A percentile compares a stretch with the other conserved stretches of the same genome.
These are phyloP conservation scores for Scenedesmus sp. DNA, from an alignment of 163 green algal genomes.

Conservation along the genomic window DNA sequence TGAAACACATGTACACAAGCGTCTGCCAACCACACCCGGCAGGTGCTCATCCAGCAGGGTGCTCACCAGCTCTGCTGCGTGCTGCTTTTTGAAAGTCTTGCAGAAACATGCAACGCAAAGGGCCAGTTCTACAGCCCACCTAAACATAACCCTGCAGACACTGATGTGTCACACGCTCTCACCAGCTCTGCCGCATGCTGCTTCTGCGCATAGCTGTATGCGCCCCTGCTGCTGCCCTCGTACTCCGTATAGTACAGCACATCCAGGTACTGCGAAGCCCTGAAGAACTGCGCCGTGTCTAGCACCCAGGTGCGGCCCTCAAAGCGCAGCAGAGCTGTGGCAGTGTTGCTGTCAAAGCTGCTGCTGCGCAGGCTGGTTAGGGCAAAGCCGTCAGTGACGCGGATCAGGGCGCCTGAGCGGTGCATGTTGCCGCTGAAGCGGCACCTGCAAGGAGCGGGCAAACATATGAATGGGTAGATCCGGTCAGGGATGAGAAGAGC, in stretches of 20 bases:
- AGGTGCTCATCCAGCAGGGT: no score
- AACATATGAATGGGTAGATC: not conserved
- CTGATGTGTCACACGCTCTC: not conserved
- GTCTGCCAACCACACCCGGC: no score
- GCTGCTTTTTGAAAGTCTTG: no score
- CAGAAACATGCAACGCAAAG: no score
- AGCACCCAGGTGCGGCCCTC: conserved; percentile 26
- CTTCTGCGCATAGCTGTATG: not conserved
- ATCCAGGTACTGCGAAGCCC: conserved; percentile 1
- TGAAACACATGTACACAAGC: no score
- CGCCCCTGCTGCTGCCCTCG: not conserved
- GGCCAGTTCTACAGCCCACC: no score
- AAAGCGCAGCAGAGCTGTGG: conserved; percentile 25
- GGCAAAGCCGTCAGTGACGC: conserved; percentile 8
- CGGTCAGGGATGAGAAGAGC: not conserved
- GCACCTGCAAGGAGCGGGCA: not conserved
- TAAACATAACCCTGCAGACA: no score
- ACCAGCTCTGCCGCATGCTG: not conserved
- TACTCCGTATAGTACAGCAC: not conserved
- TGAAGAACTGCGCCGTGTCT: not conserved
- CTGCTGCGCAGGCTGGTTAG: conserved; percentile 3
- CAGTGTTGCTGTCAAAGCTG: not conserved
- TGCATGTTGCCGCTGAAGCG: conserved; percentile 7
- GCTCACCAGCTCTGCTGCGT: no score
- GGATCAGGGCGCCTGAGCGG: not conserved